A percentile compares a stretch with the other conserved stretches of the same genome.
Conservation (phyloP, 2,329 filamentous ascomycete species). For the Emmonsia crescens region DNA sequence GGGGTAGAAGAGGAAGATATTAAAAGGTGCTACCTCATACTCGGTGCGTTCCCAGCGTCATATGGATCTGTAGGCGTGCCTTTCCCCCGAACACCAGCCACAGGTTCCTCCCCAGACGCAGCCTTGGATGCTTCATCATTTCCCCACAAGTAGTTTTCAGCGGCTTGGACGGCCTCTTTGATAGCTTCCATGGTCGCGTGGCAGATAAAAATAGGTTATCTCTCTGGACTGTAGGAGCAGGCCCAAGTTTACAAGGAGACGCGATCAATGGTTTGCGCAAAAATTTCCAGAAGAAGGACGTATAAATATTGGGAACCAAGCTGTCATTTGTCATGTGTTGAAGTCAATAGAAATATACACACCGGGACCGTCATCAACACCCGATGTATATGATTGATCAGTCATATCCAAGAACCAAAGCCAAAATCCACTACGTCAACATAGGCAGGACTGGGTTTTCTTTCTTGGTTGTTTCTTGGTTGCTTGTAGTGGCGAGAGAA, state of each 20-base stretch:
- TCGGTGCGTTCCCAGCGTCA: slow-evolving; percentile 65
- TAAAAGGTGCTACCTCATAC: slow-evolving; percentile 24
- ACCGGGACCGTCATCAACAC: too few species aligned
- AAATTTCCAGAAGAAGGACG: not conserved
- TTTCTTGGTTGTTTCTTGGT: not conserved
- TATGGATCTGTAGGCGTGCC: slow-evolving; percentile 61
- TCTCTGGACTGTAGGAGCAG: not conserved
- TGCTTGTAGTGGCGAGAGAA: not conserved
- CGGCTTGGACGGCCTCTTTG: slow-evolving; percentile 18
- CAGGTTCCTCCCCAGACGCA: slow-evolving; percentile 48
- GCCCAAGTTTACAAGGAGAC: not conserved
- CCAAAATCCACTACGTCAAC: not conserved
- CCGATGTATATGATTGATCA: not conserved
- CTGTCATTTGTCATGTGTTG: not conserved
- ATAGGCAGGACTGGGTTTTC: not conserved
- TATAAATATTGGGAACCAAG: not conserved
- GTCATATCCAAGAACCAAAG: not conserved
- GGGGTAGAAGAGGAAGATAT: not conserved
- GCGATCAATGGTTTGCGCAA: not conserved
- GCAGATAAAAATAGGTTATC: not conserved
- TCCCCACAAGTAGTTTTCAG: slow-evolving; percentile 42
- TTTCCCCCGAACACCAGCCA: slow-evolving; percentile 59
- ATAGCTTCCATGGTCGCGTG: not conserved
- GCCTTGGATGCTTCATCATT: slow-evolving; percentile 19
- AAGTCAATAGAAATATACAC: too few species aligned